Conservation (phyloP, 2,329 filamentous ascomycete genomes). For the Aspergillus ustus region DNA sequence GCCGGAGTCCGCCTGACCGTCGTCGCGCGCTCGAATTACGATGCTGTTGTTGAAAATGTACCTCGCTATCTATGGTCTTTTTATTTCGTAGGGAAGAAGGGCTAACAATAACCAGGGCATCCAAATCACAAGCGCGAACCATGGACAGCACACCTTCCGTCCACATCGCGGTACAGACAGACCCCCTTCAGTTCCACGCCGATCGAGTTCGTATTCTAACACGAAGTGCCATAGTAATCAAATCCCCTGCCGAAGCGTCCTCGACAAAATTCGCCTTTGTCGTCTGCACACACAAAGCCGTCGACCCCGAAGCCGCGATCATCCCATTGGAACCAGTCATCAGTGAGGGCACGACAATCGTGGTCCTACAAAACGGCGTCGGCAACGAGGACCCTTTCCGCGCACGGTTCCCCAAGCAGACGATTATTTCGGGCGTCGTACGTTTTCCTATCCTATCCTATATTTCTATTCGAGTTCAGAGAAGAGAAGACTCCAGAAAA, state of each 20-base stretch:
- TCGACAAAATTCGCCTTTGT: slow-evolving; percentile 38
- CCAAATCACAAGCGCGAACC: slow-evolving; percentile 47
- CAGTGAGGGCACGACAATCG: slow-evolving; percentile 41
- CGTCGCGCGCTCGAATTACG: slow-evolving; percentile 52
- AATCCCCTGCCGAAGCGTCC: slow-evolving; percentile 39
- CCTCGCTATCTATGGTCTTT: neutral
- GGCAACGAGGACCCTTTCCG: slow-evolving; percentile 48
- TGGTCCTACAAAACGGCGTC: slow-evolving; percentile 48
- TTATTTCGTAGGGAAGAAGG: no score
- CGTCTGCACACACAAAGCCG: slow-evolving; percentile 48
- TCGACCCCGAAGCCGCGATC: slow-evolving; percentile 47
- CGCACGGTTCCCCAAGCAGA: slow-evolving; percentile 33
- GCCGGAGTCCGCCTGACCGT: slow-evolving; percentile 48
- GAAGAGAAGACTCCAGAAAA: neutral
- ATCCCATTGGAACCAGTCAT: slow-evolving; percentile 42
- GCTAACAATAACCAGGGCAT: slow-evolving; percentile 40
- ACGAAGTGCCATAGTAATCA: slow-evolving; percentile 39
- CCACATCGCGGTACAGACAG: slow-evolving; percentile 39
- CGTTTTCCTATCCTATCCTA: slow-evolving; percentile 26
- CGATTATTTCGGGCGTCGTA: slow-evolving; percentile 50
- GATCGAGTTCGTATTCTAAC: no score
- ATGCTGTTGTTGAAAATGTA: slow-evolving; percentile 47
- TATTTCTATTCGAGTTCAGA: neutral
- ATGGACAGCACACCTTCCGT: slow-evolving; percentile 43
- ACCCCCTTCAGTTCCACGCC: no score